Base-by-base conservation (phyloP, 2,329 filamentous ascomycete genomes). In the Hypoxylon sp. region DNA sequence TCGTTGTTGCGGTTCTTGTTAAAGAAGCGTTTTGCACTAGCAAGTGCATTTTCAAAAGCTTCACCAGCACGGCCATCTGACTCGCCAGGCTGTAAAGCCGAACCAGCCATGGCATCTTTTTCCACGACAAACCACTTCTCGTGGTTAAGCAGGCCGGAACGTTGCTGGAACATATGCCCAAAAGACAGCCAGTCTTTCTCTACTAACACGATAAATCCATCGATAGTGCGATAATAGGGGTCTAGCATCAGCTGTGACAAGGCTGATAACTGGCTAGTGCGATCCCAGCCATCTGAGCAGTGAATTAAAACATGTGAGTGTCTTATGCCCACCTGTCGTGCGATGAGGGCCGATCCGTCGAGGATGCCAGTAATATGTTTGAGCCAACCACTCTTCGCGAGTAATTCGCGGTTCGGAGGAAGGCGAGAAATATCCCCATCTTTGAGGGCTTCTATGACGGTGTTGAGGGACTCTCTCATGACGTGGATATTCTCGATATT, bases 121-220 rank as follows among this genome's bases (percentile, higher is more conserved):
- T 98, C 93, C 26, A 93, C 88, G 17, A 89, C 86, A 77, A 99
- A 99, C 94, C 94, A 98, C 76, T 97, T 97, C 72, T 98, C 95
- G 71, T 93, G 93, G 76, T 90, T 94, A 61, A 98, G 82, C 74
- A 92, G 92, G 2, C 96, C 96, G 13, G 93, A 93, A n/a, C 96
- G 90, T 75, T 97, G 90, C 60, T 94, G 90, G 81, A 99, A 99
- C 91, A 97, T 98, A 80, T 99, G 95, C 1, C 96, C 96, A 81
- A 98, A 99, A 0, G 95, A 96, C 11, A 99, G 82, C 93, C 96
- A 99, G 77, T 99, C 96, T 79, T 99, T 99, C 80, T 99, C 96
- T 2, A 99, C 87, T 5, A 99, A 84, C 2, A 97, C 90, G 74
- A 98, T 94, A 79, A 98, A 99, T 0, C 96, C 96, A 73, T 98